These are phyloP conservation scores for Heracleum sosnowskyi DNA, from an alignment of 129 eudicot species.

Conservation along the genomic window DNA sequence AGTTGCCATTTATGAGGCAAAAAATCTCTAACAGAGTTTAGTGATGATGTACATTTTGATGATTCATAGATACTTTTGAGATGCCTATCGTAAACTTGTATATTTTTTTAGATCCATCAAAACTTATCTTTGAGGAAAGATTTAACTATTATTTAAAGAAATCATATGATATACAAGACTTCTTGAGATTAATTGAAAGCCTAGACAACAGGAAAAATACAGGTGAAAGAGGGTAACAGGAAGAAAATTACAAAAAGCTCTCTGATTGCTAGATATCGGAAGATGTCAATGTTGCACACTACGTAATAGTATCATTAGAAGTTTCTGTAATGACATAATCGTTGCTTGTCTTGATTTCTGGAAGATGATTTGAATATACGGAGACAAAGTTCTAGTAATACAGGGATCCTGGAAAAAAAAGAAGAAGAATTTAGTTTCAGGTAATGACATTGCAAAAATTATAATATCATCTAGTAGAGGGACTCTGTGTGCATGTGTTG, in stretches of 20 bases:
- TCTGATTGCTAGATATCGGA: neutral
- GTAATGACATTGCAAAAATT: neutral
- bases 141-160: neutral
- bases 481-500: neutral
- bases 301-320: neutral
- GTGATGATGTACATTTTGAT: neutral
- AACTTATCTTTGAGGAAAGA: neutral
- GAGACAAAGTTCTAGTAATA: conserved; percentile 41
- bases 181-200: neutral
- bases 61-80: neutral
- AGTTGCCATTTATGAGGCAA: no score
- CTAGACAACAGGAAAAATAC: neutral
- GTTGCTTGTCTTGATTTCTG: neutral
- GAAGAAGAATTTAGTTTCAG: neutral
- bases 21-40: neutral
- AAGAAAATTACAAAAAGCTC: neutral
- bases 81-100: no score
- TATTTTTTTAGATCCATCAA: neutral
- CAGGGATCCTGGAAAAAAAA: conserved; percentile 48
- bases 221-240: neutral
- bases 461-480: neutral
- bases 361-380: neutral
- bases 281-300: neutral
- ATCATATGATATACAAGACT: conserved; percentile 12
- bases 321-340: neutral